Percentiles rank a stretch among this genome's conserved stretches.
phyloP scores from a whole-genome alignment of 2,329 filamentous ascomycete genomes.

The Tolypocladium pustulatum region DNA sequence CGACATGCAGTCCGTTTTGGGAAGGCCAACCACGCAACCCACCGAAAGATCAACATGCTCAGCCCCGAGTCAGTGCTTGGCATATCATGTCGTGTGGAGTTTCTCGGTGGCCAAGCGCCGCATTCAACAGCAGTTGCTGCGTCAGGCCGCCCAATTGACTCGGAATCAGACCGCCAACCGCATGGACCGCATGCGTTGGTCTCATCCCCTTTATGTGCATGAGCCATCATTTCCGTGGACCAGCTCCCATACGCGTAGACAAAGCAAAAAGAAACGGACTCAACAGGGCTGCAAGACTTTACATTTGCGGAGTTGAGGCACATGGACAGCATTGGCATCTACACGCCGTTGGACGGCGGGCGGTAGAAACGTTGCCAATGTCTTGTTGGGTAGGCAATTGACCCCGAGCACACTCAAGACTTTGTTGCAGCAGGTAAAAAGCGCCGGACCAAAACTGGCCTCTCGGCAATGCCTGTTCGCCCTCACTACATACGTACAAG shows the following conservation, averaged over 20 bases:
- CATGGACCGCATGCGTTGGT: neutral
- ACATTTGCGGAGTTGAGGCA: neutral
- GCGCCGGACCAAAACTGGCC: slow-evolving; percentile 28
- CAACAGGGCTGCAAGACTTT: neutral
- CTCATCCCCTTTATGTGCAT: neutral
- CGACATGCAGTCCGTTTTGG: neutral
- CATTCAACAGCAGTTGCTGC: neutral
- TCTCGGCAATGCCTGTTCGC: slow-evolving; percentile 21
- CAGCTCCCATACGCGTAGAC: neutral
- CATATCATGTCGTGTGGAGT: neutral
- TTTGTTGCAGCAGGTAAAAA: neutral
- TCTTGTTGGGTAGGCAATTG: neutral
- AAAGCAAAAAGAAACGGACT: neutral
- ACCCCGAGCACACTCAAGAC: neutral
- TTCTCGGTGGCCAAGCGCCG: neutral
- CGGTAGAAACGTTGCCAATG: neutral
- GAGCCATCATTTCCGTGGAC: neutral
- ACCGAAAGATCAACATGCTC: neutral
- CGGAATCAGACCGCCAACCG: neutral
- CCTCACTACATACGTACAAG: slow-evolving; percentile 15
- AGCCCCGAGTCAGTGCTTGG: neutral
- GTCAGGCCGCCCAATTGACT: neutral
- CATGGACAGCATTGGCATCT: neutral
- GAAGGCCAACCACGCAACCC: too few species aligned
- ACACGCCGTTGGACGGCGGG: neutral